These are phyloP conservation scores for Lichina pygmaea DNA, from an alignment of 495 filamentous ascomycete genomes.

Conservation along the genomic window DNA sequence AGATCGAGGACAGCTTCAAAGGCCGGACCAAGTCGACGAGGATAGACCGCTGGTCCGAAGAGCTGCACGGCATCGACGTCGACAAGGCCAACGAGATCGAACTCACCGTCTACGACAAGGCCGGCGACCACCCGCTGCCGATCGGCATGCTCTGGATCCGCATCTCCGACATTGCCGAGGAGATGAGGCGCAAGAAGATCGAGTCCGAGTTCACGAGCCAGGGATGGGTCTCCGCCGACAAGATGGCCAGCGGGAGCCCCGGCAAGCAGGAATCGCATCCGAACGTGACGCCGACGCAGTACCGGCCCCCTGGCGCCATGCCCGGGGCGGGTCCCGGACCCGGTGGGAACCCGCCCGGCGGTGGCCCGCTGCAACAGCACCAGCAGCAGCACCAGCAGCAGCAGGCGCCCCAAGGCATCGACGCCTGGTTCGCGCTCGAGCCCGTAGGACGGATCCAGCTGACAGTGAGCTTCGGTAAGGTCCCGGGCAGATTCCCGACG, in stretches of 20 bases:
- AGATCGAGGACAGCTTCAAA: constrained; percentile 81
- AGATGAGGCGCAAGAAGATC: constrained; percentile 91
- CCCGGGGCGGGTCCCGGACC: neutral
- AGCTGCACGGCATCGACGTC: constrained; percentile 70
- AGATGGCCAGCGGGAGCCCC: constrained; percentile 35
- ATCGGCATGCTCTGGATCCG: constrained; percentile 91
- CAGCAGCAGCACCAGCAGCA: constrained; percentile 14
- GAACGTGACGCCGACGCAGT: constrained; percentile 14
- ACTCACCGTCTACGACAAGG: constrained; percentile 87
- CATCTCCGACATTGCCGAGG: constrained; percentile 90
- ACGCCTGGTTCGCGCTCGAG: constrained; percentile 92
- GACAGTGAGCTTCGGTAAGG: constrained; percentile 63
- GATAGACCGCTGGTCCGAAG: constrained; percentile 73
- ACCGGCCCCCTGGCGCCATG: neutral
- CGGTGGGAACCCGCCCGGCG: neutral
- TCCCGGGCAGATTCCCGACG: neutral
- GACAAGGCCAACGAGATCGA: constrained; percentile 98
- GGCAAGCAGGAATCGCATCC: constrained; percentile 15
- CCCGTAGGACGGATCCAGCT: constrained; percentile 74
- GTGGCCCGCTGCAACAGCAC: neutral
- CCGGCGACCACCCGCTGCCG: constrained; percentile 62
- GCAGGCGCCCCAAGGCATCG: constrained; percentile 41
- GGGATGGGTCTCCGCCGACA: constrained; percentile 92
- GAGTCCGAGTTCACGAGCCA: constrained; percentile 73
- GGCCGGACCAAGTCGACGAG: constrained; percentile 69